Evolutionary conservation across 2,329 filamentous ascomycete genomes (phyloP), one percentile per base, ranked within the genome.

Genomic region (Penicillium vulpinum): DNA sequence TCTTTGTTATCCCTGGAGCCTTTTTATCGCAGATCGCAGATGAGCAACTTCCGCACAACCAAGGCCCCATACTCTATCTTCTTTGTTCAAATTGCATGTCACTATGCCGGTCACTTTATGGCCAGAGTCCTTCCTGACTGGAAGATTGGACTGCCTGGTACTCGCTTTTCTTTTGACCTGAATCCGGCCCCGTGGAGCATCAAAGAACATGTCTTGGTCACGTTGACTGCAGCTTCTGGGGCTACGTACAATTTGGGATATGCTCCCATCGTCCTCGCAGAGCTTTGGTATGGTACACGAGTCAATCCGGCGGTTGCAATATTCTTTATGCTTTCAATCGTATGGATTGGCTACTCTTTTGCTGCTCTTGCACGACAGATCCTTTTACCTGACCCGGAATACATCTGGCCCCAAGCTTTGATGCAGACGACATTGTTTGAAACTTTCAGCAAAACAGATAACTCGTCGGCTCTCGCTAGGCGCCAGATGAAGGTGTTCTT

Each of bases 271-370:
- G 79, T 80, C 0, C 77, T 86, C 56, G 78, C 82, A 1, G 81
- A 85, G 65, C 72, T 86, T 4, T 86, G 83, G 71, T 86, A 85
- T 65, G 77, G 78, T 40, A 73, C 80, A 45, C 73, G 68, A 28
- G 77, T 87, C 47, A 75, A 85, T 47, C 77, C 82, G 0, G 81
- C 77, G 0, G 80, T 84, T 7, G 80, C 79, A 1, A 78, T 85
- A 31, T 82, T 84, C 67, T 86, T 86, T 71, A 86, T 86, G 83
- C 78, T 80, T 74, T 75, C 79, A 0, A 83, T 83, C 33, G 82
- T 84, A 0, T 84, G 80, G 73, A 81, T 79, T 0, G 83, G 84
- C 11, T 86, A 86, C 61, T 81, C 81, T 0, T 85, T 83, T 65
- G 83, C 83, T 3, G 83, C 83, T 0, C 74, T 85, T 48, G 83